Evolutionary conservation across 306 rosid genomes (phyloP).

Genomic region (Arachis stenosperma): DNA sequence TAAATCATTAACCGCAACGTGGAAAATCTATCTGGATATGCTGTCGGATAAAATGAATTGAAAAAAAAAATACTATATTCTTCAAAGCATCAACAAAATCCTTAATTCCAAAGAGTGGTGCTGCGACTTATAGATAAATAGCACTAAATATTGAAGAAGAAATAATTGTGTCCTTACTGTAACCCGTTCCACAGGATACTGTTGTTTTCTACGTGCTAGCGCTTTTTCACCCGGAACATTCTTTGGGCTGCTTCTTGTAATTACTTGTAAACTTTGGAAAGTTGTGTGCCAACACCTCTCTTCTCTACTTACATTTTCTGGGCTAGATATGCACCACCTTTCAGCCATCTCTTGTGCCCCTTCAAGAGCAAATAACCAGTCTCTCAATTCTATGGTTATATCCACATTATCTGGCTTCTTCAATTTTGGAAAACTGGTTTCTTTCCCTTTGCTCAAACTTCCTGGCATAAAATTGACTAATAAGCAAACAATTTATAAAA

Average conservation of each 20-base stretch:
- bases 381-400: conserved; percentile 68
- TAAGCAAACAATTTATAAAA: conserved; percentile 23
- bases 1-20: not conserved
- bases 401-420: conserved; percentile 80
- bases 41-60: conserved; percentile 1
- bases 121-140: conserved; percentile 6
- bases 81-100: conserved; percentile 12
- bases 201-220: conserved; percentile 43
- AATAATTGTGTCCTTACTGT: conserved; percentile 56
- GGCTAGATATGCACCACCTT: conserved; percentile 64
- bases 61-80: conserved; percentile 3
- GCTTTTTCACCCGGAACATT: conserved; percentile 47
- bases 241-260: conserved; percentile 67
- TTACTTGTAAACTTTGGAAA: conserved; percentile 63
- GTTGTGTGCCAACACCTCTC: conserved; percentile 92
- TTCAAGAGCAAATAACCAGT: conserved; percentile 97
- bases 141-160: conserved; percentile 28
- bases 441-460: conserved; percentile 57
- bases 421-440: conserved; percentile 51
- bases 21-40: not conserved
- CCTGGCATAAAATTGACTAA: conserved; percentile 41
- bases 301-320: conserved; percentile 63
- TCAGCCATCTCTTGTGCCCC: conserved; percentile 75
- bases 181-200: conserved; percentile 68
- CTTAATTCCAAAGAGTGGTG: conserved; percentile 2